Evolutionary conservation across 208 protist species (phyloP).

Genomic region (Acanthamoeba quina): DNA sequence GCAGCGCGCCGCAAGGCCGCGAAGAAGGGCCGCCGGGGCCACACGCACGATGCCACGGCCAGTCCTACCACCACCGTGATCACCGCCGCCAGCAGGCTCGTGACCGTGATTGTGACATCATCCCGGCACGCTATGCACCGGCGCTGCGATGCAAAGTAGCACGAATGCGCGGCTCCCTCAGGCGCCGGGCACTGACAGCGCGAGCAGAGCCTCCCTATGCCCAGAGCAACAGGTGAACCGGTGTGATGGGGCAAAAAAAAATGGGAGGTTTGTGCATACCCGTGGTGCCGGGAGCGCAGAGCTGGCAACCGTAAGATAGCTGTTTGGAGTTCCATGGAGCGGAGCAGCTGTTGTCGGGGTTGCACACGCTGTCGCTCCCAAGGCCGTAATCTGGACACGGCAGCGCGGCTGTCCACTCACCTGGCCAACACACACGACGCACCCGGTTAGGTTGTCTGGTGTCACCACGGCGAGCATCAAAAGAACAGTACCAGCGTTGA

Average conservation of each 20-base stretch:
- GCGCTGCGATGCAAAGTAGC: not conserved
- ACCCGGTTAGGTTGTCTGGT: not conserved
- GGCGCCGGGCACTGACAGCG: not conserved
- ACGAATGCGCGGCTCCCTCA: not conserved
- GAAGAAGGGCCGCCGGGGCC: not conserved
- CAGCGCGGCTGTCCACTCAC: not conserved
- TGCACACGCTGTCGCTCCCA: not conserved
- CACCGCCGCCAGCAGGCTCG: not conserved
- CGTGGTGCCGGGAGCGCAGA: not conserved
- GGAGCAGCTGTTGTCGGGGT: not conserved
- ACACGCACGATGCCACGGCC: not conserved
- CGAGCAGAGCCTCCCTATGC: constrained; percentile 1
- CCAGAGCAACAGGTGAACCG: not conserved
- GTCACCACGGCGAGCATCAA: too few relatives aligned
- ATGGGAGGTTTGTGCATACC: not conserved
- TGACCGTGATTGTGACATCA: not conserved
- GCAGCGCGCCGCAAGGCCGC: not conserved
- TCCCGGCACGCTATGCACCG: not conserved
- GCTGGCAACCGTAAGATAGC: not conserved
- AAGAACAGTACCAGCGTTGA: not conserved
- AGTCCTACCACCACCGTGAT: not conserved
- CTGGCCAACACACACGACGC: not conserved
- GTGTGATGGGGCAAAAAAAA: not conserved
- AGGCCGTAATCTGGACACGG: not conserved
- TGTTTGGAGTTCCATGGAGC: not conserved